A percentile compares a stretch with the other conserved stretches of the same genome.
These are phyloP conservation scores for Annona cherimola DNA, from an alignment of 164 flowering plant species.

Conservation along the genomic window DNA sequence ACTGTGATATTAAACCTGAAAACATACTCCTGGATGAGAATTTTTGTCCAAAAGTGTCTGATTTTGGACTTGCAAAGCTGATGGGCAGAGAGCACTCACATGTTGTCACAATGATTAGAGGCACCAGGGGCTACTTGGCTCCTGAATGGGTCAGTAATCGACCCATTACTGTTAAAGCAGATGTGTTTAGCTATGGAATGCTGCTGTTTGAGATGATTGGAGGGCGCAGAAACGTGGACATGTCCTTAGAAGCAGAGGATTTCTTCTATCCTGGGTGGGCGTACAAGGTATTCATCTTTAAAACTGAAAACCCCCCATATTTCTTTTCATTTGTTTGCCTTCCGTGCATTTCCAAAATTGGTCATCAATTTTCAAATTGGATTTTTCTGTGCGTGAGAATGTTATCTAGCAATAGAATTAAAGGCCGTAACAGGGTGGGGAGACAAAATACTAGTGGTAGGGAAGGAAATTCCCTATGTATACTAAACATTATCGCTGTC, in stretches of 20 bases:
- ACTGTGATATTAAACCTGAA: slow-evolving; percentile 96
- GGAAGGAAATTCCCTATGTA: neutral
- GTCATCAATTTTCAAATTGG: no score
- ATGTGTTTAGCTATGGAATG: slow-evolving; percentile 95
- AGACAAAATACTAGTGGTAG: no score
- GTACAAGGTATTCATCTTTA: slow-evolving; percentile 45
- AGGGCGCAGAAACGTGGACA: slow-evolving; percentile 87
- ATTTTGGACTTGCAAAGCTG: slow-evolving; percentile 89
- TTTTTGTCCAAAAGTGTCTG: slow-evolving; percentile 87
- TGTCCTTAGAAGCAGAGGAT: slow-evolving; percentile 65
- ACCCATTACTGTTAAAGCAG: slow-evolving; percentile 92
- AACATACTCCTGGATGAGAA: slow-evolving; percentile 83
- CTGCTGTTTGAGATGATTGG: slow-evolving; percentile 88
- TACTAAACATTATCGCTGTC: neutral
- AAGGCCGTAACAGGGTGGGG: no score
- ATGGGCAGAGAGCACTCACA: slow-evolving; percentile 93
- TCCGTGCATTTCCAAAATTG: no score
- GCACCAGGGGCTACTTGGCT: slow-evolving; percentile 90
- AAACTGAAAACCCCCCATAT: neutral
- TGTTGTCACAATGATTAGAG: slow-evolving; percentile 88
- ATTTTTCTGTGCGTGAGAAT: no score
- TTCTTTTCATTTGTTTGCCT: neutral
- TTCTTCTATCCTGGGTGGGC: slow-evolving; percentile 97
- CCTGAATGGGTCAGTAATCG: slow-evolving; percentile 95
- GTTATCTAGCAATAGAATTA: no score